Conservation (phyloP, 176 grass and related monocot species). For the Triticum dicoccoides region DNA sequence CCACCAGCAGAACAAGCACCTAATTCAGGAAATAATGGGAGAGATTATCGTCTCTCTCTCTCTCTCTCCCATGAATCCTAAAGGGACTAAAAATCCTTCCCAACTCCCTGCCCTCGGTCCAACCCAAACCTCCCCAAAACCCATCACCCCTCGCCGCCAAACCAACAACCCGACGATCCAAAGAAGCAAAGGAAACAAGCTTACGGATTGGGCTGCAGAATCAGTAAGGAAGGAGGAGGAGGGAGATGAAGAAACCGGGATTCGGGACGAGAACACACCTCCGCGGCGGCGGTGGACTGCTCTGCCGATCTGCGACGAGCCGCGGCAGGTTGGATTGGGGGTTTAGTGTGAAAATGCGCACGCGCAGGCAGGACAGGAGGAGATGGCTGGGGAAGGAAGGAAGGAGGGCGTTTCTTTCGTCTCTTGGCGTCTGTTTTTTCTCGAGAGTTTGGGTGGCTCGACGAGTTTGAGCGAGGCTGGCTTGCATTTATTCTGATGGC, state of each 20-base stretch:
- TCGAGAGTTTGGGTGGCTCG: constrained; percentile 3
- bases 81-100: background rate
- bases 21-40: background rate
- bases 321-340: background rate
- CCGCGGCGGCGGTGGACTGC: background rate
- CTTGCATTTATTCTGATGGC: constrained; percentile 22
- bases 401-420: background rate
- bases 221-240: background rate
- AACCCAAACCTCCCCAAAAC: constrained; percentile 12
- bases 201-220: background rate
- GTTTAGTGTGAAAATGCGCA: constrained; percentile 18
- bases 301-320: background rate
- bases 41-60: background rate
- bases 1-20: background rate
- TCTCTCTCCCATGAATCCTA: background rate
- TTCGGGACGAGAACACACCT: constrained; percentile 19
- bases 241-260: background rate
- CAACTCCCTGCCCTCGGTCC: background rate
- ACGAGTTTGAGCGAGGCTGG: background rate
- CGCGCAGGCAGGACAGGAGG: background rate
- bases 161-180: background rate
- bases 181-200: background rate
- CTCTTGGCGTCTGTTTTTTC: background rate
- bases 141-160: background rate
- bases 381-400: background rate